Evolutionary conservation across 1,284 basidiomycete genomes (phyloP), one percentile per base, ranked within the genome.

Genomic region (Cutaneotrichosporon cutaneum): DNA sequence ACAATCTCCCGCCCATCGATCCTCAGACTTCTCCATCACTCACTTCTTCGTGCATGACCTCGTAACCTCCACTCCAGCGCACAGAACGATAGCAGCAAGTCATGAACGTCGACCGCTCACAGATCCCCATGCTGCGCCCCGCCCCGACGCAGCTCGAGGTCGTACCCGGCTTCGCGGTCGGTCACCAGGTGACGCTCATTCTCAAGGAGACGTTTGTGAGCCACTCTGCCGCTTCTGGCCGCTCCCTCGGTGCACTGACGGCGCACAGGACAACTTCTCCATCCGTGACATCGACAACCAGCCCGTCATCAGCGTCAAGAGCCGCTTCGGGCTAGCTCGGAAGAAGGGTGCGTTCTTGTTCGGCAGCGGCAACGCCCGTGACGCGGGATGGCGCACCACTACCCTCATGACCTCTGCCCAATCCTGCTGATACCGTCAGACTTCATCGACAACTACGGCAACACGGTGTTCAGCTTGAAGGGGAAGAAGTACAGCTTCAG

Each of bases 141-240:
- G 51, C 33, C 6, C 27, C 52, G 39, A 32, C 30, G 30, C 58
- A 39, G 14, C 42, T 59, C 21, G 58, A 53, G 21, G 42, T 54
- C 22, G 52, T 54, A 16, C 50, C 52, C 10, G 50, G 42, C 39
- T 54, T 26, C 42, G 24, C 39, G 39, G 42, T 54, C 30, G 51
- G 50, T 11, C 51, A 30, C 13, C 42, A 45, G 9, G 58, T 59
- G 21, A 47, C 50, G 4, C 32, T 59, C 21, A 26, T 54, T 2
- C 51, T 59, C 10, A 45, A 54, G 32, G 58, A 59, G 51, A 24
- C 52, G 30, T 52, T 54, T 39, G 52, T 53, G 35, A 77, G 32
- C 39, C n/a, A 35, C 32, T 22, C 2, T 10, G 10, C 45, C 13
- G 45, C 44, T 22, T 8, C 7, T 18, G 4, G 2, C n/a, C 6